These are phyloP conservation scores for Pythium sukuiense DNA, from an alignment of 352 stramenopile genomes.

Conservation along the genomic window DNA sequence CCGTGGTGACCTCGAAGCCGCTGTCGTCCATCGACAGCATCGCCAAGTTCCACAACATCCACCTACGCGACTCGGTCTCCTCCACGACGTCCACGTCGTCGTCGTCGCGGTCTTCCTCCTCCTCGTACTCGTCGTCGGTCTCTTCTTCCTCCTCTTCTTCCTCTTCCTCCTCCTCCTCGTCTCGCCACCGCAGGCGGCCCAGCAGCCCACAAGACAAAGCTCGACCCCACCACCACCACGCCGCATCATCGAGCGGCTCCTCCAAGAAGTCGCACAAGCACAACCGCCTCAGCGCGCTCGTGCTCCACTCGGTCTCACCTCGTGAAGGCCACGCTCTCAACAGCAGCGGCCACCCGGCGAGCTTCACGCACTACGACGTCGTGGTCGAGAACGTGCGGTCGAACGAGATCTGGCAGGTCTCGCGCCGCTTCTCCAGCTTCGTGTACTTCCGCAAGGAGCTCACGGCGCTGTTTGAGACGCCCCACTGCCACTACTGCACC, in stretches of 20 bases:
- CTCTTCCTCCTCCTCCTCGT: not conserved
- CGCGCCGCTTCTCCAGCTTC: slow-evolving; percentile 69
- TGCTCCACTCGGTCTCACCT: slow-evolving; percentile 63
- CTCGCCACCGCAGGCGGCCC: not conserved
- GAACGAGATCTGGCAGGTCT: slow-evolving; percentile 56
- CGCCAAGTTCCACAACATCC: slow-evolving; percentile 14
- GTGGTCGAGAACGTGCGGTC: slow-evolving; percentile 57
- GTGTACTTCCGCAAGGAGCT: slow-evolving; percentile 61
- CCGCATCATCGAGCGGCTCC: slow-evolving; percentile 8
- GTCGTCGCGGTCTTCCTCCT: not conserved
- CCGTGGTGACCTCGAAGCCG: slow-evolving; percentile 20
- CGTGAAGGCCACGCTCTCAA: slow-evolving; percentile 45
- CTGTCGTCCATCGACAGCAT: slow-evolving; percentile 24
- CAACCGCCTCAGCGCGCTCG: slow-evolving; percentile 54
- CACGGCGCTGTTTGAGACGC: slow-evolving; percentile 41
- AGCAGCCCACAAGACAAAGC: slow-evolving; percentile 1
- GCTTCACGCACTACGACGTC: slow-evolving; percentile 70
- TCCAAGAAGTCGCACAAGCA: slow-evolving; percentile 28
- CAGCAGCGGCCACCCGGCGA: slow-evolving; percentile 42
- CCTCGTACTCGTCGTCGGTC: not conserved
- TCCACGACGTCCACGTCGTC: slow-evolving; percentile 3
- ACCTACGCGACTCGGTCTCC: slow-evolving; percentile 3
- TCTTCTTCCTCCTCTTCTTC: slow-evolving; percentile 3
- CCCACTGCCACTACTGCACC: slow-evolving; percentile 68
- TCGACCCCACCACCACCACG: slow-evolving; percentile 9